phyloP scores from a whole-genome alignment of 169 alveolate species.

The Theileria equi region DNA sequence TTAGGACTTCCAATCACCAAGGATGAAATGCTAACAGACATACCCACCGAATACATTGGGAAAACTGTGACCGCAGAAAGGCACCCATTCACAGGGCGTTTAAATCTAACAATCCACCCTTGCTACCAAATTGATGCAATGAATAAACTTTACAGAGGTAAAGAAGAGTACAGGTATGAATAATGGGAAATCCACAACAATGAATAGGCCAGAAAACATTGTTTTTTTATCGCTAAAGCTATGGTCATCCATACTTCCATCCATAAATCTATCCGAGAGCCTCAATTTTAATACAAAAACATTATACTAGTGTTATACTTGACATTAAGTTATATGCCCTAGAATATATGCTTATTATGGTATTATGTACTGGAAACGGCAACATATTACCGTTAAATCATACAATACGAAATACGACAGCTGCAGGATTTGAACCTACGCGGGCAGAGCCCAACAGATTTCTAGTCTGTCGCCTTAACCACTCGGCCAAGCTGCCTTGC shows the following conservation, averaged over 20 bases:
- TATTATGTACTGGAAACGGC: not conserved
- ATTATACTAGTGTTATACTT: not conserved
- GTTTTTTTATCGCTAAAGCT: slow-evolving; percentile 12
- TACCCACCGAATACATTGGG: slow-evolving; percentile 56
- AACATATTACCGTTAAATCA: not conserved
- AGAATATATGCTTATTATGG: not conserved
- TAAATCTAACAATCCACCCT: slow-evolving; percentile 56
- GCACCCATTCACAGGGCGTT: slow-evolving; percentile 45
- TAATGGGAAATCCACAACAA: no score
- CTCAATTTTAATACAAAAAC: not conserved
- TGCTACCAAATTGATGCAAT: slow-evolving; percentile 58
- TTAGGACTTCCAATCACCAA: slow-evolving; percentile 44
- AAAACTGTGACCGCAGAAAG: slow-evolving; percentile 40
- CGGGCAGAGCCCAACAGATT: slow-evolving; percentile 93
- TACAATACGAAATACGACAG: slow-evolving; percentile 74
- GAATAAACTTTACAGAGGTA: not conserved
- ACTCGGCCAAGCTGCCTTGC: slow-evolving; percentile 87
- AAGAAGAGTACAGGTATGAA: slow-evolving; percentile 7
- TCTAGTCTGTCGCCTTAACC: slow-evolving; percentile 94
- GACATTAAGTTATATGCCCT: not conserved
- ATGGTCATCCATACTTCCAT: slow-evolving; percentile 40
- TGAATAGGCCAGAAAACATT: slow-evolving; percentile 9
- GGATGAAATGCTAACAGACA: slow-evolving; percentile 57
- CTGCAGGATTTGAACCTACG: slow-evolving; percentile 96
- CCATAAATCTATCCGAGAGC: not conserved